Conservation (phyloP, 2,329 filamentous ascomycete species). For the Fulvia fulva region DNA sequence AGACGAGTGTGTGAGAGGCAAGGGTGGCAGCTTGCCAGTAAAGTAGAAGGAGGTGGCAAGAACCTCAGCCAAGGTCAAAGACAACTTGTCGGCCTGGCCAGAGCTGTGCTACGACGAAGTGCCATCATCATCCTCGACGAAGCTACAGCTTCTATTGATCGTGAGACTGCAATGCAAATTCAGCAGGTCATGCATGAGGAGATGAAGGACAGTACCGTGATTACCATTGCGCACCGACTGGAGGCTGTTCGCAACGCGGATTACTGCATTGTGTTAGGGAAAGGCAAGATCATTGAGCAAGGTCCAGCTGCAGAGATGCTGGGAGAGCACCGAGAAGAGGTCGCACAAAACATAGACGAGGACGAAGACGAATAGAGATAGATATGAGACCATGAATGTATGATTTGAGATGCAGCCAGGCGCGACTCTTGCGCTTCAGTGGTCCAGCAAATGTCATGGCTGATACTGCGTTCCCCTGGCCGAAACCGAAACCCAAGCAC, state of each 20-base stretch:
- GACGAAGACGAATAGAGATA: conserved; percentile 1
- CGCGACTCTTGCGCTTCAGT: background rate
- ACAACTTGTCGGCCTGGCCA: conserved; percentile 60
- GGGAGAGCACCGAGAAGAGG: conserved; percentile 12
- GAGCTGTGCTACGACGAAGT: conserved; percentile 60
- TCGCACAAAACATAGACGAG: conserved; percentile 9
- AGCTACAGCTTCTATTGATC: conserved; percentile 62
- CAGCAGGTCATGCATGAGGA: conserved; percentile 54
- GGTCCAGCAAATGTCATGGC: background rate
- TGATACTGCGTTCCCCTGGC: background rate
- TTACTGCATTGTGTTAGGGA: conserved; percentile 52
- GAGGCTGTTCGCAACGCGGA: conserved; percentile 59
- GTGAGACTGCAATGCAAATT: conserved; percentile 56
- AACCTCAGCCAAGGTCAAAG: conserved; percentile 63
- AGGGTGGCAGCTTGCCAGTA: conserved; percentile 53
- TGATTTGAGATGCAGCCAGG: background rate
- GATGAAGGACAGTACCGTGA: conserved; percentile 56
- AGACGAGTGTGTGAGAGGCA: conserved; percentile 53
- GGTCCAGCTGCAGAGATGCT: conserved; percentile 33
- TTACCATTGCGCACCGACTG: conserved; percentile 62
- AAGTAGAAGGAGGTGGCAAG: conserved; percentile 57
- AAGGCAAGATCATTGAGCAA: conserved; percentile 45
- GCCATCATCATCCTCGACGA: conserved; percentile 63
- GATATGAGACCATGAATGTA: background rate
- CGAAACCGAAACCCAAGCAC: no score